phyloP scores from a whole-genome alignment of 1,284 basidiomycete species.

The Ustilago bromivora region DNA sequence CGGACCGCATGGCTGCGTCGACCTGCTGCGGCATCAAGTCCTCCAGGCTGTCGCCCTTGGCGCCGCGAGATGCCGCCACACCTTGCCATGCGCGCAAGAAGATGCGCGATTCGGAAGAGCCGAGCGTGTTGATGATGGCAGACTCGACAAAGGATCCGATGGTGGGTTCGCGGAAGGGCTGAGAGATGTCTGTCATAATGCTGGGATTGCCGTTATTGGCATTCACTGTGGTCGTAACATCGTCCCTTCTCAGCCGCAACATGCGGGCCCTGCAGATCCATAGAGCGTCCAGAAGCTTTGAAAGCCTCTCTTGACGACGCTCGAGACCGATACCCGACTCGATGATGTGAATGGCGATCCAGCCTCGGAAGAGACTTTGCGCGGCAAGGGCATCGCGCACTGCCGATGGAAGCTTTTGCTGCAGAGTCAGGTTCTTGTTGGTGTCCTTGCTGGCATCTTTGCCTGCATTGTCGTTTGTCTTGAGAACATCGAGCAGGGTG shows the following conservation, averaged over 20 bases:
- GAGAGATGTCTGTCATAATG: constrained; percentile 13
- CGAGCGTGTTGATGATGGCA: constrained; percentile 60
- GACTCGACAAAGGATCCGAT: constrained; percentile 65
- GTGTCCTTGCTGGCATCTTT: constrained; percentile 13
- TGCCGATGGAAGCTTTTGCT: constrained; percentile 53
- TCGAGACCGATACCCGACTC: constrained; percentile 62
- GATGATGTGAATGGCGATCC: constrained; percentile 64
- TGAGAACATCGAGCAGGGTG: constrained; percentile 58
- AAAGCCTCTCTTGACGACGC: constrained; percentile 55
- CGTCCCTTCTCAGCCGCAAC: constrained; percentile 38
- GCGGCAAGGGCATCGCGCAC: constrained; percentile 60
- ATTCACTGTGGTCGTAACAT: constrained; percentile 5
- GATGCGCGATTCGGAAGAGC: constrained; percentile 57
- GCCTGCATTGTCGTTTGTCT: constrained; percentile 7
- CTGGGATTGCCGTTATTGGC: constrained; percentile 13
- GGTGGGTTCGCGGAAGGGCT: constrained; percentile 59
- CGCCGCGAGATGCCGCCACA: constrained; percentile 48
- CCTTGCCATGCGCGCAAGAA: constrained; percentile 65
- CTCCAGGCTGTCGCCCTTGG: constrained; percentile 45
- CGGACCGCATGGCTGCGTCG: constrained; percentile 19
- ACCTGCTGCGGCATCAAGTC: constrained; percentile 50
- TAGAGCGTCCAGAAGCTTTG: constrained; percentile 63
- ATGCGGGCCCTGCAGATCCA: constrained; percentile 64
- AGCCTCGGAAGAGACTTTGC: constrained; percentile 61
- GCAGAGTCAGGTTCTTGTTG: constrained; percentile 26